Evolutionary conservation across 352 stramenopile species (phyloP).

Genomic region (Thalassiosira mediterranea): DNA sequence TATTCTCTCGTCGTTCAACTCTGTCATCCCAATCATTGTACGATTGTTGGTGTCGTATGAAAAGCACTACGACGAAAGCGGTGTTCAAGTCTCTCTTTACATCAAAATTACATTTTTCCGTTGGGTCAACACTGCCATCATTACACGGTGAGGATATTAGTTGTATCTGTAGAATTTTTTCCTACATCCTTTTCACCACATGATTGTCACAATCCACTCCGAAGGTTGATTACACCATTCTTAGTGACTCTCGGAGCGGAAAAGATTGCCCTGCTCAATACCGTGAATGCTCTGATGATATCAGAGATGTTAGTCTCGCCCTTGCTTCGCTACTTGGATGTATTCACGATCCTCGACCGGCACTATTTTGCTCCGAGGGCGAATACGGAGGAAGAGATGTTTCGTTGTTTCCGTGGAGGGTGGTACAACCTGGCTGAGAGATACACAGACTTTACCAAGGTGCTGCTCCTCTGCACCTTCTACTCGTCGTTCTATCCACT

Average conservation of each 20-base stretch:
- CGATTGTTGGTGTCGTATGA: conserved; percentile 72
- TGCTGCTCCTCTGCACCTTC: conserved; percentile 75
- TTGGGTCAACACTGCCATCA: conserved; percentile 63
- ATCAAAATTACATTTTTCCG: conserved; percentile 81
- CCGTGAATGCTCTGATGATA: conserved; percentile 64
- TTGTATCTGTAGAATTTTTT: too few relatives aligned
- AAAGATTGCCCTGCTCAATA: conserved; percentile 60
- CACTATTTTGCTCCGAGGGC: conserved; percentile 45
- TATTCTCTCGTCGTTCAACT: conserved; percentile 61
- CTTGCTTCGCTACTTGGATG: conserved; percentile 39
- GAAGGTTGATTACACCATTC: conserved; percentile 67
- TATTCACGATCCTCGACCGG: conserved; percentile 29
- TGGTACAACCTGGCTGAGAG: conserved; percentile 52
- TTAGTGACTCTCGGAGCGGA: conserved; percentile 43
- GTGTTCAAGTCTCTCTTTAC: conserved; percentile 63
- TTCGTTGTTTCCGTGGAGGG: conserved; percentile 34
- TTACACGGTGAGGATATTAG: neutral
- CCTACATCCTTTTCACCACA: too few relatives aligned
- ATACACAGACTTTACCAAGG: conserved; percentile 72
- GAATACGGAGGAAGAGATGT: conserved; percentile 43
- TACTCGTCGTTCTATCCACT: conserved; percentile 70
- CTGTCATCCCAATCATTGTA: conserved; percentile 59
- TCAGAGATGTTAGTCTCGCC: conserved; percentile 48
- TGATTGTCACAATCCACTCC: neutral
- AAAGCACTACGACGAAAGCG: conserved; percentile 62